Conservation (phyloP, 2,329 filamentous ascomycete genomes). For the Exophiala sp. region DNA sequence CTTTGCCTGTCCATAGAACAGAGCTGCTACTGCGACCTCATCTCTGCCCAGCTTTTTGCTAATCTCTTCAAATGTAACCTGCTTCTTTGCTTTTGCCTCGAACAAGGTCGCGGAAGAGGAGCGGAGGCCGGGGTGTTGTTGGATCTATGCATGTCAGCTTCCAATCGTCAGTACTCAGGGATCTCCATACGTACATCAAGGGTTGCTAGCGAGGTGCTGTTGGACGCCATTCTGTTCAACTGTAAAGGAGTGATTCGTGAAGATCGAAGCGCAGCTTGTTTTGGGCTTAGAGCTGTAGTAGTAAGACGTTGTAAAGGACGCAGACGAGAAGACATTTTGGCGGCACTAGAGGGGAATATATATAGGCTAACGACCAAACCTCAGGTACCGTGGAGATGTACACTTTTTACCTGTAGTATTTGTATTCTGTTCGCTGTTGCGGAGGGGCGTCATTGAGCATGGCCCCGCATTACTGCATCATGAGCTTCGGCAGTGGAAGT, state of each 20-base stretch:
- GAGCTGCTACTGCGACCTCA: slow-evolving; percentile 78
- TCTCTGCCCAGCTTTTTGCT: slow-evolving; percentile 69
- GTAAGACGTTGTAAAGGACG: slow-evolving; percentile 15
- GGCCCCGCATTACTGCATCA: slow-evolving; percentile 16
- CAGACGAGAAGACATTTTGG: slow-evolving; percentile 15
- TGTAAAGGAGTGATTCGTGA: slow-evolving; percentile 6
- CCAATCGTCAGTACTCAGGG: slow-evolving; percentile 25
- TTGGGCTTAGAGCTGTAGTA: slow-evolving; percentile 11
- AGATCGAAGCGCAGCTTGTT: not conserved
- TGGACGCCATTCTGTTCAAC: slow-evolving; percentile 20
- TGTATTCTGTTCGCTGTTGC: slow-evolving; percentile 9
- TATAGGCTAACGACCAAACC: slow-evolving; percentile 8
- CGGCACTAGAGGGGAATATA: slow-evolving; percentile 11
- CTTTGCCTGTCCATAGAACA: slow-evolving; percentile 85
- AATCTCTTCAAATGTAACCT: slow-evolving; percentile 76
- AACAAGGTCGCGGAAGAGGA: slow-evolving; percentile 70
- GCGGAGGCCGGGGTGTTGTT: slow-evolving; percentile 67
- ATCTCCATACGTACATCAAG: slow-evolving; percentile 37
- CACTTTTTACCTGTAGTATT: slow-evolving; percentile 7
- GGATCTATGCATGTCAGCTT: slow-evolving; percentile 47
- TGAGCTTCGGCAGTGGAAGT: slow-evolving; percentile 1
- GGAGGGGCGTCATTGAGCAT: slow-evolving; percentile 11
- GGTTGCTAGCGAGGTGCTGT: slow-evolving; percentile 41
- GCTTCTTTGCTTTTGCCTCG: slow-evolving; percentile 70
- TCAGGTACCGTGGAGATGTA: slow-evolving; percentile 16